Evolutionary conservation across 257 asterid species (phyloP), one percentile per base, ranked within the genome.

Genomic region (Jasminum sambac): DNA sequence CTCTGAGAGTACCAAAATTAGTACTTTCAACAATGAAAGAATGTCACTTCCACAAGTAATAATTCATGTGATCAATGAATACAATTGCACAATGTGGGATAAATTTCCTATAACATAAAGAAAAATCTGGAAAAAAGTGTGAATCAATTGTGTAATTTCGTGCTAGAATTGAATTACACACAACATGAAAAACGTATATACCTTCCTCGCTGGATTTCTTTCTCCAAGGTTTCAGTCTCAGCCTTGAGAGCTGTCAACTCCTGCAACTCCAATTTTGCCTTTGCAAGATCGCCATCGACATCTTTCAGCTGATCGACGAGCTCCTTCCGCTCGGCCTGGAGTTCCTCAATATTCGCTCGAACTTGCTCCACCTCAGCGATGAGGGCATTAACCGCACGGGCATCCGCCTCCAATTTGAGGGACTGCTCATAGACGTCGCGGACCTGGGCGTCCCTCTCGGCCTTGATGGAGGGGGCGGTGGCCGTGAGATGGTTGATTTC

Each of bases 151-250:
- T 30, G 36, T 39, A 24, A 68, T 50, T 43, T 17, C 38, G 64
- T 55, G 34, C 30, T 14, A 37, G 10, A 55, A 38, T 69, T 8
- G 10, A 55, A 38, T 69, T 8, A 43, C 13, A 57, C 8, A 48
- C 11, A 73, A 64, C 16, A 10, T 21, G 24, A 55, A 38, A 70
- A 42, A 76, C 64, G 55, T 40, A 61, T 23, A 52, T 80, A 92
- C 98, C 98, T 92, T 88, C 98, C 98, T 78, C 80, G 79, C 48
- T 83, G 83, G 25, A 90, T 75, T 69, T 88, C 96, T 72, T 74
- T 78, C n/a, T 74, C 85, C 86, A 81, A 34, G 8, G 66, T 34
- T 63, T 82, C 91, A 67, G 85, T 79, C 64, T 89, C 96, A 11
- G 77, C 80, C 75, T 80, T 81, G 57, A 94, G 71, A 2, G 41